These are phyloP conservation scores for Aspergillus calidoustus DNA, from an alignment of 2,329 filamentous ascomycete species.

Conservation along the genomic window DNA sequence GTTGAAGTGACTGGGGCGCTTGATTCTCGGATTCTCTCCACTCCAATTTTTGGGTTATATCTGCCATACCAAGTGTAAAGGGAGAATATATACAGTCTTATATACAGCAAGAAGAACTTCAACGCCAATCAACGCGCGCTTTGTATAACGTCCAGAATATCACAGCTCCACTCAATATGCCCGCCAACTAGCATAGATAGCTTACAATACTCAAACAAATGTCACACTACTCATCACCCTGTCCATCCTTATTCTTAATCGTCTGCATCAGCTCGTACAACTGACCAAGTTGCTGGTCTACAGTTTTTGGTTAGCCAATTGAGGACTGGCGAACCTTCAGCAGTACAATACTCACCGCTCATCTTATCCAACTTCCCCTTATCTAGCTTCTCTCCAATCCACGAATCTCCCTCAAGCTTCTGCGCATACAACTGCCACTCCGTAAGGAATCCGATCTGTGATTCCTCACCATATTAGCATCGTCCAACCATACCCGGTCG, in stretches of 20 bases:
- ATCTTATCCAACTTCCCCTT: slow-evolving; percentile 84
- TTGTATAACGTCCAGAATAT: background rate
- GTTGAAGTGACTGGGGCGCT: background rate
- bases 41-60: background rate
- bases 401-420: slow-evolving; percentile 82
- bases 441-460: slow-evolving; percentile 87
- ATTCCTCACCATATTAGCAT: slow-evolving; percentile 2
- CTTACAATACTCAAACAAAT: background rate
- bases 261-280: slow-evolving; percentile 92
- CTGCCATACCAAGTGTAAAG: background rate
- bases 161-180: background rate
- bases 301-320: slow-evolving; percentile 8
- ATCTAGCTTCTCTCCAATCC: slow-evolving; percentile 85
- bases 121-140: background rate
- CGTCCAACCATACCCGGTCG: background rate
- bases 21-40: background rate
- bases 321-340: background rate
- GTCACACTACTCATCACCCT: slow-evolving; percentile 12
- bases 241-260: slow-evolving; percentile 61
- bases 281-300: slow-evolving; percentile 91
- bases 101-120: background rate
- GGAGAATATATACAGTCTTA: background rate
- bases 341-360: slow-evolving; percentile 69
- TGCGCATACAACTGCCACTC: slow-evolving; percentile 98
- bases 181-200: background rate